These are phyloP conservation scores for Paraphaeosphaeria minitans DNA, from an alignment of 2,329 filamentous ascomycete species.

Conservation along the genomic window DNA sequence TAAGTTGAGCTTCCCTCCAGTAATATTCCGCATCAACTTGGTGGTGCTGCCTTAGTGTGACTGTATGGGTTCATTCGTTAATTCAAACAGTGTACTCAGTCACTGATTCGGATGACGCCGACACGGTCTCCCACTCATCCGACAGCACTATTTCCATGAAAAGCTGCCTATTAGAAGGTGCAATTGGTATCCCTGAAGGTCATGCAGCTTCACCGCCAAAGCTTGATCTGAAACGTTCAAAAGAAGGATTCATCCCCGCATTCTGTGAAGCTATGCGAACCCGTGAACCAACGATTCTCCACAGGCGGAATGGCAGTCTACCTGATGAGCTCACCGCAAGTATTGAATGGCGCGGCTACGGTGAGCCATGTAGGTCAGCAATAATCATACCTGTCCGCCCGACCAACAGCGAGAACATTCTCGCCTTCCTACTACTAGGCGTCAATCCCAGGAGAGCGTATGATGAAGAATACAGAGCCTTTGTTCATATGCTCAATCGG, in stretches of 20 bases:
- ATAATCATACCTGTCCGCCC: slow-evolving; percentile 41
- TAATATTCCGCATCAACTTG: neutral
- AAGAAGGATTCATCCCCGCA: slow-evolving; percentile 39
- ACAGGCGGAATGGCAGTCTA: slow-evolving; percentile 32
- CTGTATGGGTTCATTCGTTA: neutral
- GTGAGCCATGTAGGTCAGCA: slow-evolving; percentile 40
- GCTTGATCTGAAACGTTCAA: slow-evolving; percentile 34
- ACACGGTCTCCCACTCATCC: slow-evolving; percentile 31
- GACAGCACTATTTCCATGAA: slow-evolving; percentile 35
- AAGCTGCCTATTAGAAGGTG: slow-evolving; percentile 39
- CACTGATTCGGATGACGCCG: slow-evolving; percentile 32
- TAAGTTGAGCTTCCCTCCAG: neutral
- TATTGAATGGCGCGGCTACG: slow-evolving; percentile 40
- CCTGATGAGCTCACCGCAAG: slow-evolving; percentile 34
- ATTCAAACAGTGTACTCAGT: slow-evolving; percentile 33
- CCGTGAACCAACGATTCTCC: slow-evolving; percentile 33
- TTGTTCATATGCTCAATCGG: slow-evolving; percentile 37
- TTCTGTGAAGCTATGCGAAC: slow-evolving; percentile 43
- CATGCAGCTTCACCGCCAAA: slow-evolving; percentile 35
- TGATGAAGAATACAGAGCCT: slow-evolving; percentile 40
- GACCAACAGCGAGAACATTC: slow-evolving; percentile 37
- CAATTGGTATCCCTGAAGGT: slow-evolving; percentile 38
- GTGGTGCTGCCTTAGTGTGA: neutral
- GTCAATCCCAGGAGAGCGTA: slow-evolving; percentile 42
- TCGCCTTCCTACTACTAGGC: slow-evolving; percentile 39